Percentiles rank a stretch among this genome's conserved stretches.
Conservation (phyloP, 1,139 yeast genomes). For the Pichia sp. region DNA sequence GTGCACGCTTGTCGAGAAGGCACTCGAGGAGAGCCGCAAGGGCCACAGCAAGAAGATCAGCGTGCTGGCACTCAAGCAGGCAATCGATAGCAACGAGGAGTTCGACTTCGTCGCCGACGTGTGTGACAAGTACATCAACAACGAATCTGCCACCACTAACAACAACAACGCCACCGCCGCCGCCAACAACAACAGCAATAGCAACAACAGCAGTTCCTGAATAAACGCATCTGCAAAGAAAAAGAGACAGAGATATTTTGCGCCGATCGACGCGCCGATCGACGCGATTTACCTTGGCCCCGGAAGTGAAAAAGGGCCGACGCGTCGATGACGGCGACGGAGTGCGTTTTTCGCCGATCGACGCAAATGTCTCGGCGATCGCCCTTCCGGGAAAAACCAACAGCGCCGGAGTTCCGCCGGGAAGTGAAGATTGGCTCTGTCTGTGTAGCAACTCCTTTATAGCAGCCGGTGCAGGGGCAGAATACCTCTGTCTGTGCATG, state of each 20-base stretch:
- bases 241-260: too few relatives aligned
- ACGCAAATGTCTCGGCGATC: neutral
- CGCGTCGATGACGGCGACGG: too few relatives aligned
- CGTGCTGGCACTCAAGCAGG: slow-evolving; percentile 78
- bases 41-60: slow-evolving; percentile 78
- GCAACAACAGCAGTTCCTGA: neutral
- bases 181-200: neutral
- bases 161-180: neutral
- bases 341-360: neutral
- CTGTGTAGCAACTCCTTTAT: too few relatives aligned
- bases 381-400: neutral
- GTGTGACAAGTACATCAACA: slow-evolving; percentile 25
- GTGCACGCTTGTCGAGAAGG: slow-evolving; percentile 82
- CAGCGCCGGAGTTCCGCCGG: neutral
- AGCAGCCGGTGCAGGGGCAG: too few relatives aligned
- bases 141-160: neutral
- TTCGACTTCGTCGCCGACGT: slow-evolving; percentile 61
- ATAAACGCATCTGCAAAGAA: neutral
- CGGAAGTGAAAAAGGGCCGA: neutral
- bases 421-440: neutral
- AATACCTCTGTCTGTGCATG: too few relatives aligned
- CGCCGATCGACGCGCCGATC: neutral
- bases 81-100: slow-evolving; percentile 81
- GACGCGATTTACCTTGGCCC: neutral
- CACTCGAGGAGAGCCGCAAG: slow-evolving; percentile 71